Conservation (phyloP, 2,329 filamentous ascomycete genomes). For the Nakataea oryzae region DNA sequence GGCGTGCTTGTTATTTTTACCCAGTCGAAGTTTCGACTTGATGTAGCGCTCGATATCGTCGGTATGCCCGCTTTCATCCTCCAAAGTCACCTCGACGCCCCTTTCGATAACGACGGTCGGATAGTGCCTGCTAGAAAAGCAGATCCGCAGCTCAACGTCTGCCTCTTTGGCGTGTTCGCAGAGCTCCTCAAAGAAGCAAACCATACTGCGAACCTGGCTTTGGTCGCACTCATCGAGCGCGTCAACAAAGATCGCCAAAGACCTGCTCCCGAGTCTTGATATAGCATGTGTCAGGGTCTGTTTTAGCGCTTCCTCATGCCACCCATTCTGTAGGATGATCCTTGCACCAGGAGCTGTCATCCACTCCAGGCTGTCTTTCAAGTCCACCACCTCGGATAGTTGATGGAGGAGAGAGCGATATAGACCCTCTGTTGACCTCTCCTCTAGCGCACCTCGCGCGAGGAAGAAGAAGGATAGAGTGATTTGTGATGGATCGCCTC, state of each 20-base stretch:
- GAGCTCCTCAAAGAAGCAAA: conserved; percentile 29
- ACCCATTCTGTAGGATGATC: conserved; percentile 1
- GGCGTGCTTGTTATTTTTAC: conserved; percentile 1
- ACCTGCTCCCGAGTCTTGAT: conserved; percentile 1
- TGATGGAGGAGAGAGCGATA: conserved; percentile 32
- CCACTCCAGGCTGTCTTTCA: conserved; percentile 19
- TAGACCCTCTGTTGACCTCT: conserved; percentile 32
- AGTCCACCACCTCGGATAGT: conserved; percentile 10
- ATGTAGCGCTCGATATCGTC: conserved; percentile 24
- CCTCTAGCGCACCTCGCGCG: conserved; percentile 27
- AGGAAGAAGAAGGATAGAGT: conserved; percentile 36
- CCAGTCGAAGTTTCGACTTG: conserved; percentile 15
- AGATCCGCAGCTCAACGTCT: conserved; percentile 18
- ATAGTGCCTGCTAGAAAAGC: conserved; percentile 37
- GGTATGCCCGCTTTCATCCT: conserved; percentile 21
- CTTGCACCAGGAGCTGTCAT: not conserved
- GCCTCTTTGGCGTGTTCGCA: conserved; percentile 14
- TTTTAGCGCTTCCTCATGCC: conserved; percentile 6
- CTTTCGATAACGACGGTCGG: conserved; percentile 24
- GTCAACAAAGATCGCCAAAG: conserved; percentile 22
- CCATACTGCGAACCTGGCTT: conserved; percentile 27
- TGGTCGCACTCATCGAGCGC: conserved; percentile 39
- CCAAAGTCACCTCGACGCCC: conserved; percentile 19
- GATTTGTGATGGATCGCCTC: conserved; percentile 1
- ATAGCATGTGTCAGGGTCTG: conserved; percentile 9